These are phyloP conservation scores for Biscogniauxia mediterranea DNA, from an alignment of 2,329 filamentous ascomycete species.

Conservation along the genomic window DNA sequence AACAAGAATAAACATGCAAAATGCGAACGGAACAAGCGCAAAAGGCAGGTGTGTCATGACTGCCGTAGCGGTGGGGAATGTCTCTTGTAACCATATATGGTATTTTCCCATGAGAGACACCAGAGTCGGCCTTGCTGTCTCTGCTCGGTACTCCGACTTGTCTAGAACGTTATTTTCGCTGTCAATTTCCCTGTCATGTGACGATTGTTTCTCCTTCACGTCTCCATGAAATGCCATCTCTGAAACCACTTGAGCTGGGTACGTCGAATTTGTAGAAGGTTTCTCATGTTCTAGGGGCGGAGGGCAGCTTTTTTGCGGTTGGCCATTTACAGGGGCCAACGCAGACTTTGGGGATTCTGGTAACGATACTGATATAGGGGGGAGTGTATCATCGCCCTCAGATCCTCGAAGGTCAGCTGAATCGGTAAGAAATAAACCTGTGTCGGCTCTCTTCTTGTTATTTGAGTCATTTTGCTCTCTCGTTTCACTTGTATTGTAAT, in stretches of 20 bases:
- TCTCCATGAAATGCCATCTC: background rate
- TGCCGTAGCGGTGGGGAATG: conserved; percentile 66
- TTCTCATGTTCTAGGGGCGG: background rate
- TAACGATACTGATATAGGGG: background rate
- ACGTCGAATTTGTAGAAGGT: no score
- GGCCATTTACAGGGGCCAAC: background rate
- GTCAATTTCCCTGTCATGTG: conserved; percentile 11
- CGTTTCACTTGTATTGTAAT: background rate
- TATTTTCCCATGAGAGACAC: conserved; percentile 44
- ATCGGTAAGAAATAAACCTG: background rate
- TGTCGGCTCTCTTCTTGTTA: background rate
- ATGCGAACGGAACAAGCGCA: conserved; percentile 67
- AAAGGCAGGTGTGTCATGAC: conserved; percentile 66
- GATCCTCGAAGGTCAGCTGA: background rate
- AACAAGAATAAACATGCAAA: conserved; percentile 73
- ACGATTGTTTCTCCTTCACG: background rate
- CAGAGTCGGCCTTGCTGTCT: conserved; percentile 45
- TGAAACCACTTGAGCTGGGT: no score
- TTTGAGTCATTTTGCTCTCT: background rate
- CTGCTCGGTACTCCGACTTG: conserved; percentile 1
- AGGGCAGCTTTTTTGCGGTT: background rate
- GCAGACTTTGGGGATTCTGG: background rate
- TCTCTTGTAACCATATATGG: conserved; percentile 63
- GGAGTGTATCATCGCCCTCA: background rate
- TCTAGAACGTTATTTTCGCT: conserved; percentile 14